Evolutionary conservation across 768 basidiomycete species (phyloP).

Genomic region (Pleurotus salmoneostramineus): DNA sequence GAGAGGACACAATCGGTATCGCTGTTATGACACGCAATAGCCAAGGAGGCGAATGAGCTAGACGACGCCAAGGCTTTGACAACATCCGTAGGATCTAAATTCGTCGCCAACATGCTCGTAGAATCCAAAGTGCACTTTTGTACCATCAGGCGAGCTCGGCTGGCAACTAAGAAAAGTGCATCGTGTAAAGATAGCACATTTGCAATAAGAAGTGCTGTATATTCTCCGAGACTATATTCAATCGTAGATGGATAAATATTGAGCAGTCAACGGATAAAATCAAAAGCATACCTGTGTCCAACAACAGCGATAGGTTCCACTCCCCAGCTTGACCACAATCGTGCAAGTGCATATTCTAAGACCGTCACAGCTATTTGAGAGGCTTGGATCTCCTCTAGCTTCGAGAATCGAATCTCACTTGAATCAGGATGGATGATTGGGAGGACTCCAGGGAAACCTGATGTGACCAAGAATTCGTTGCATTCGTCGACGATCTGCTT

Average conservation of each 20-base stretch:
- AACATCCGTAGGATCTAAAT: conserved; percentile 30
- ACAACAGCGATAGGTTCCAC: conserved; percentile 53
- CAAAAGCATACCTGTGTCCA: conserved; percentile 61
- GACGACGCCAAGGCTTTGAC: conserved; percentile 29
- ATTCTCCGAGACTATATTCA: conserved; percentile 67
- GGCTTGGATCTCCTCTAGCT: conserved; percentile 37
- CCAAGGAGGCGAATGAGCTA: conserved; percentile 29
- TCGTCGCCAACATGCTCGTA: conserved; percentile 63
- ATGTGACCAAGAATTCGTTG: conserved; percentile 40
- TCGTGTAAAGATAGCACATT: conserved; percentile 53
- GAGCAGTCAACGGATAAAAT: no score
- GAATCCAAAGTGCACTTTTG: conserved; percentile 35
- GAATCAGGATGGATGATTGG: conserved; percentile 32
- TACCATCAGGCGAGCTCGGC: conserved; percentile 52
- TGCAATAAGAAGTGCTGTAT: conserved; percentile 62
- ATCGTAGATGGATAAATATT: not conserved
- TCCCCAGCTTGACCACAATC: conserved; percentile 70
- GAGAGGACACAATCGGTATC: conserved; percentile 54
- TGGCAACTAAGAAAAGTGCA: conserved; percentile 56
- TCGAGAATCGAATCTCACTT: conserved; percentile 15
- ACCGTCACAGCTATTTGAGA: conserved; percentile 55
- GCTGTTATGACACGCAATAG: conserved; percentile 63
- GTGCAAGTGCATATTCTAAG: conserved; percentile 59
- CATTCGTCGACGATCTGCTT: conserved; percentile 53
- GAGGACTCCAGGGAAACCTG: conserved; percentile 50